Percentiles rank a stretch among this genome's conserved stretches.
Conservation (phyloP, 805 yeast genomes). For the Candida pseudofarinosa region DNA sequence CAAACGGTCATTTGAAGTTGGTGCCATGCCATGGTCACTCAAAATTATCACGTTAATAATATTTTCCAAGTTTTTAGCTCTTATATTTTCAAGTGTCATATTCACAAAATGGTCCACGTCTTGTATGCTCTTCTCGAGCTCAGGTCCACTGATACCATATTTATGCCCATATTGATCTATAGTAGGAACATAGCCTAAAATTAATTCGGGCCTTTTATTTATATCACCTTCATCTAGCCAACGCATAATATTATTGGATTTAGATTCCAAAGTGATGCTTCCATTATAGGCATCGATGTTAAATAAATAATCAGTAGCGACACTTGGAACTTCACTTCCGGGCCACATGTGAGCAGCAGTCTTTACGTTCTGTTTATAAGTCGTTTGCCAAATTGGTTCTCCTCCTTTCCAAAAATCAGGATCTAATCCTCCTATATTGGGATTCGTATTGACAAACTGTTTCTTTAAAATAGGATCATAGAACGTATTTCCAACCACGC, state of each 20-base stretch:
- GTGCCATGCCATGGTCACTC: constrained; percentile 94
- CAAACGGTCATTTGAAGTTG: constrained; percentile 67
- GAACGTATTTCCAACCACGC: constrained; percentile 81
- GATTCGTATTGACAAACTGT: constrained; percentile 62
- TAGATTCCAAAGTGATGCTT: constrained; percentile 53
- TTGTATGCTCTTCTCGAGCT: constrained; percentile 49
- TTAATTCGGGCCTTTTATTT: constrained; percentile 63
- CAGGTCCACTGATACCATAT: constrained; percentile 62
- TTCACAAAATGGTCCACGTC: constrained; percentile 66
- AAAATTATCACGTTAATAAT: constrained; percentile 73
- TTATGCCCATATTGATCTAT: constrained; percentile 77
- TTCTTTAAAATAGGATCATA: constrained; percentile 54
- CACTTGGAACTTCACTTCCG: constrained; percentile 73
- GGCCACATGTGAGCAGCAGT: constrained; percentile 97
- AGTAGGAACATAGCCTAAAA: constrained; percentile 75
- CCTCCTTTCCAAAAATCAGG: constrained; percentile 78
- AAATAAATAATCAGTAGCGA: constrained; percentile 33
- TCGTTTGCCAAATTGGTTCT: constrained; percentile 84
- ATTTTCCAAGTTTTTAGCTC: constrained; percentile 51
- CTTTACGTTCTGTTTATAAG: constrained; percentile 53
- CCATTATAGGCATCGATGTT: constrained; percentile 63
- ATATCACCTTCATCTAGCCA: constrained; percentile 63
- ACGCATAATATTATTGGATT: constrained; percentile 52
- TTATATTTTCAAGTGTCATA: constrained; percentile 44
- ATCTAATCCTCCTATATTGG: constrained; percentile 45